phyloP scores from a whole-genome alignment of 208 protist species.

The Acanthamoeba sp. region DNA sequence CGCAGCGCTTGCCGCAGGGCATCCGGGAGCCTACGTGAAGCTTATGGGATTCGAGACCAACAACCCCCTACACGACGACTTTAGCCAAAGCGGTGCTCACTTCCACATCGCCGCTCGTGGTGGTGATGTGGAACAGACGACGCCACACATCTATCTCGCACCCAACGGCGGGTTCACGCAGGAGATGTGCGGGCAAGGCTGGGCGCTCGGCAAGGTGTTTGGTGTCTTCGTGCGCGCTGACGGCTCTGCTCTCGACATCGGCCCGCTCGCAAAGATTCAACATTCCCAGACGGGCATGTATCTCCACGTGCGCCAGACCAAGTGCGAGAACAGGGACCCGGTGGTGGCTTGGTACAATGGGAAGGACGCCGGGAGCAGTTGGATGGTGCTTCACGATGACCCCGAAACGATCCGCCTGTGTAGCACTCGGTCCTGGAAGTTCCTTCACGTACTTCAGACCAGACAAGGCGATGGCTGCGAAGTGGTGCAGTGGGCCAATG shows the following conservation, averaged over 20 bases:
- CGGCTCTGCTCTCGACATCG: neutral
- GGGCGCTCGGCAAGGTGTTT: neutral
- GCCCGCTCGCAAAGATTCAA: neutral
- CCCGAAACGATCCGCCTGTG: neutral
- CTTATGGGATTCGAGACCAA: constrained; percentile 21
- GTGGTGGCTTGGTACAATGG: neutral
- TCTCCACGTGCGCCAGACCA: neutral
- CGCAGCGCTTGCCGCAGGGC: neutral
- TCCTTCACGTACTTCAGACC: neutral
- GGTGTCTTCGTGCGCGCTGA: constrained; percentile 3
- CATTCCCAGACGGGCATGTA: neutral
- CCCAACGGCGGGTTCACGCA: neutral
- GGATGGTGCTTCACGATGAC: constrained; percentile 7
- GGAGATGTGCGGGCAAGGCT: constrained; percentile 13
- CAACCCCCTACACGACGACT: neutral
- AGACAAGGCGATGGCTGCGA: constrained; percentile 7
- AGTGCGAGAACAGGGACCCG: neutral
- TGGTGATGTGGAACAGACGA: neutral
- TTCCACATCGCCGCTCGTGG: constrained; percentile 16
- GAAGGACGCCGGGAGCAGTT: neutral
- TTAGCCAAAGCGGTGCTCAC: constrained; percentile 2
- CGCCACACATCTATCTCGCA: neutral
- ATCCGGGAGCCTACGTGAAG: neutral
- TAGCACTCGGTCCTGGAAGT: constrained; percentile 11
- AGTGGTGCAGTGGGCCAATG: constrained; percentile 29